Evolutionary conservation across 768 basidiomycete genomes (phyloP), one percentile per base, ranked within the genome.

Genomic region (Termitomyces sp.): DNA sequence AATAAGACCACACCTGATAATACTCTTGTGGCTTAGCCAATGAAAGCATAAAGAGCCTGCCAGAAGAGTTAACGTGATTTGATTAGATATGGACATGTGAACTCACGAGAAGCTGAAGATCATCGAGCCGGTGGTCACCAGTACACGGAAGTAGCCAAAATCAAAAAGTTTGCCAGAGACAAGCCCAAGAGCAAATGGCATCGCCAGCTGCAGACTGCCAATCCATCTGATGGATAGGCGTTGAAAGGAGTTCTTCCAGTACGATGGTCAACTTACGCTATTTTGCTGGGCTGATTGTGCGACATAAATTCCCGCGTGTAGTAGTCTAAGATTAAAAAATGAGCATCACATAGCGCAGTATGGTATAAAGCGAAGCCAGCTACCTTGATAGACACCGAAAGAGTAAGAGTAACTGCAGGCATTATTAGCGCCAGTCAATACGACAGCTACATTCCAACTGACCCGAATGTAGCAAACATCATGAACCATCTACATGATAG

Each of bases 1-100:
- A 25, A 0, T n/a, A 28, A 32, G 17, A 14, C 12, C 53, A 28
- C 0, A 61, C 64, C 51, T 72, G 68, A 32, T 74, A 73, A 47
- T 73, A 76, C n/a, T 68, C 56, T 10, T 68, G 66, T 30, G 72
- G 69, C 39, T 74, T 63, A 11, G 66, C 68, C n/a, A 74, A 55
- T 8, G 76, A 76, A 23, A 77, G 59, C 71, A 74, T 72, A 54
- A 77, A 77, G 21, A 72, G 51, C 0, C 71, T n/a, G 68, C 61
- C 8, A 14, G 16, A 17, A 23, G 12, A n/a, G 4, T 19, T 8
- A 19, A 40, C 17, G 6, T 11, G 34, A 11, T 16, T 10, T 23
- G 25, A 57, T 21, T n/a, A 0, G 12, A 40, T 19, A 14, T 6
- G 17, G 14, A 19, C 1, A 40, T 9, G 1, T 8, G 11, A 8